phyloP scores from a whole-genome alignment of 306 rosid species.

The Biancaea sappan region DNA sequence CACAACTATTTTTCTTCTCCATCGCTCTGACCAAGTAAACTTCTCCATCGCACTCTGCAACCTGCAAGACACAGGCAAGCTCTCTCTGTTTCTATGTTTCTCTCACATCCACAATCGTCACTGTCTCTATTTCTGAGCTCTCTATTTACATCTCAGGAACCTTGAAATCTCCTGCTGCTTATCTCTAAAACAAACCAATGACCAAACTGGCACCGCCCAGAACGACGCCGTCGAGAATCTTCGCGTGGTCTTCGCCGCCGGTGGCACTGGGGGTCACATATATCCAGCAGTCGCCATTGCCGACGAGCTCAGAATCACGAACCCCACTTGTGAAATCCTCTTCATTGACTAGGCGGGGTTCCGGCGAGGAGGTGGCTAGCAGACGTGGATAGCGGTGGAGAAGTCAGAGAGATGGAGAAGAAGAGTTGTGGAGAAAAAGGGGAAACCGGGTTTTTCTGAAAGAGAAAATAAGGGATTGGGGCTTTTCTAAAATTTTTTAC shows the following conservation, averaged over 20 bases:
- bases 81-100: conserved; percentile 20
- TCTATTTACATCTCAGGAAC: conserved; percentile 35
- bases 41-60: conserved; percentile 23
- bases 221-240: conserved; percentile 35
- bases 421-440: no score
- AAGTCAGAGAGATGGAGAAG: no score
- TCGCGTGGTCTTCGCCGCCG: conserved; percentile 68
- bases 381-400: no score
- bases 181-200: conserved; percentile 40
- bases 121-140: conserved; percentile 6
- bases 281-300: conserved; percentile 81
- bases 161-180: conserved; percentile 37
- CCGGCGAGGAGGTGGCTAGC: no score
- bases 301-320: conserved; percentile 56
- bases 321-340: conserved; percentile 55
- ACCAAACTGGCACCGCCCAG: conserved; percentile 29
- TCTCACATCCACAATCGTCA: background rate
- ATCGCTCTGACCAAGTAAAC: no score
- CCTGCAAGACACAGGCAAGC: conserved; percentile 33
- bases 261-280: conserved; percentile 73
- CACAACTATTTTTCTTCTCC: no score
- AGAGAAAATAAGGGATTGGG: no score
- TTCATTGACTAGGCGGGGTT: no score
- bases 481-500: no score
- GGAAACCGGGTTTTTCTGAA: no score